Base-by-base conservation (phyloP, 2,329 filamentous ascomycete species). In the Chrysoporthe deuterocubensis region DNA sequence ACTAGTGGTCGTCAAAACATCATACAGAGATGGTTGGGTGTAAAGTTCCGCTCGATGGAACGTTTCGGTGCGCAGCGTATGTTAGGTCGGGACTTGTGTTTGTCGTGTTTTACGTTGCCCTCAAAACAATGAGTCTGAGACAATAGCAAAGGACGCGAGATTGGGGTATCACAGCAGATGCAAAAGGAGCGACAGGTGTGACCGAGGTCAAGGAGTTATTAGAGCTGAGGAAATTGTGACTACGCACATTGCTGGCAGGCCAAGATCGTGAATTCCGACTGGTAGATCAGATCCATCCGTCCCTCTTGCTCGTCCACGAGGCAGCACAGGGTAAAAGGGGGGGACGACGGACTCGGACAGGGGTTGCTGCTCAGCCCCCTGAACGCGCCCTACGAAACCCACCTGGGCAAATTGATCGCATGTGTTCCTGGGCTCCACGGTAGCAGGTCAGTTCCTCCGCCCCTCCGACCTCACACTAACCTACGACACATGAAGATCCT, bases 1-100 rank as follows among this genome's bases (percentile, higher is more conserved):
- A 21, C 43, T 40, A 34, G 34, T 65, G 44, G 60, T n/a, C 26
- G 69, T 70, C 67, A 70, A 65, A 56, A 62, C 69, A 70, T 70
- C 40, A 57, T 69, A 69, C 54, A 66, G 61, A 62, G 48, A 42
- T 57, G 63, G 40, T 50, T 63, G 32, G 37, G 46, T 44, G 32
- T 26, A 18, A 44, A 54, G n/a, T 34, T 48, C 65, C 48, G 48
- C 43, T 32, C 18, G 21, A 18, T 21, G 46, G 40, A 56, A 56
- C 56, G 32, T 61, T 37, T 50, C 42, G 60, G 42, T 43, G 57
- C 40, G 4, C 18, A 26, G 57, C 40, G 40, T 11, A 32, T 21
- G 57, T 43, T 14, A 18, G 57, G 40, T 54, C 26, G 26, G 26
- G 26, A 54, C 50, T 54, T 34, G 11, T 54, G 62, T 65, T 16